Evolutionary conservation across 805 yeast genomes (phyloP).

Genomic region (Pachysolen tannophilus): DNA sequence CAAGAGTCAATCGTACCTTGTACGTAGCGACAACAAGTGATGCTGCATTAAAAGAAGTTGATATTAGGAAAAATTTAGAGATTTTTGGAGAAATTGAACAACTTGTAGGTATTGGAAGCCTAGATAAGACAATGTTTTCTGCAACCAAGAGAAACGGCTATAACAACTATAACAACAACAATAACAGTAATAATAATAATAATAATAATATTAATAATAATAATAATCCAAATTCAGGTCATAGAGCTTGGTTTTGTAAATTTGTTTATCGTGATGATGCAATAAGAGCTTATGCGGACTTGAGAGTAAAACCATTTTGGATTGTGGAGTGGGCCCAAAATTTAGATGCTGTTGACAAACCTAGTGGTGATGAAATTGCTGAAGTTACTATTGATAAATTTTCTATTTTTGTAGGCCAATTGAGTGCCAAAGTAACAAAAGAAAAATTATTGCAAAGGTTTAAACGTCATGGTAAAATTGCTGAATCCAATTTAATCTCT

Average conservation of each 20-base stretch:
- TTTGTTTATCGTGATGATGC: constrained; percentile 84
- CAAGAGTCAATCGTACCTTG: constrained; percentile 84
- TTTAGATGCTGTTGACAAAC: constrained; percentile 43
- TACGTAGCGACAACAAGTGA: constrained; percentile 36
- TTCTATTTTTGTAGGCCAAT: constrained; percentile 76
- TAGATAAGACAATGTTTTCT: constrained; percentile 23
- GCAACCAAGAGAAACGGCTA: constrained; percentile 6
- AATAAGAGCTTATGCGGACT: constrained; percentile 69
- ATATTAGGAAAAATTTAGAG: constrained; percentile 31
- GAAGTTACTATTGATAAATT: constrained; percentile 52
- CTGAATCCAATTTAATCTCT: constrained; percentile 44
- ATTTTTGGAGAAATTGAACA: constrained; percentile 75
- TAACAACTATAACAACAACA: constrained; percentile 9
- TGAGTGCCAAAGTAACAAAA: constrained; percentile 46
- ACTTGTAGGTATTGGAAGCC: constrained; percentile 36
- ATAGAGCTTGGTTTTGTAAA: constrained; percentile 62
- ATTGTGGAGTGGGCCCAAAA: constrained; percentile 83
- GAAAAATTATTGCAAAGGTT: constrained; percentile 53
- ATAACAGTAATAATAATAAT: constrained; percentile 3
- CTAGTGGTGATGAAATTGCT: constrained; percentile 18
- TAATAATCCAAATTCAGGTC: too few species aligned
- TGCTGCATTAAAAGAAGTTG: constrained; percentile 14
- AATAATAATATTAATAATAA: not conserved
- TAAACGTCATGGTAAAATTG: constrained; percentile 57
- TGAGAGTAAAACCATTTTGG: constrained; percentile 47